Evolutionary conservation across 1,284 basidiomycete genomes (phyloP).

Genomic region (Heterobasidion irregulare): DNA sequence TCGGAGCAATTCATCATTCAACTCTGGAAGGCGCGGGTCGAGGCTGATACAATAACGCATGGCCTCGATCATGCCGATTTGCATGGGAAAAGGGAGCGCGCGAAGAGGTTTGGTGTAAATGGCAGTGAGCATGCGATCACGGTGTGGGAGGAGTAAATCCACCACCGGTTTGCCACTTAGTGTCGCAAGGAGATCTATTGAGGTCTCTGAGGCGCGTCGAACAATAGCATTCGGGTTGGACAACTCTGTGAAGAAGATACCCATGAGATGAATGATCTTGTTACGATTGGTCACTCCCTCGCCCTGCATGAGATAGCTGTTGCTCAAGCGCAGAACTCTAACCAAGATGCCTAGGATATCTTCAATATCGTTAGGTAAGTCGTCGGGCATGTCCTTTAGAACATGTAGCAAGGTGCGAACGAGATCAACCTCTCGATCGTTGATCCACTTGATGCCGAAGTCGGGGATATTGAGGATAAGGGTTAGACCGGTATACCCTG

Average conservation of each 20-base stretch:
- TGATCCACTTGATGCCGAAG: conserved; percentile 75
- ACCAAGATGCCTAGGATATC: conserved; percentile 77
- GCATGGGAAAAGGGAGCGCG: conserved; percentile 91
- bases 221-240: conserved; percentile 85
- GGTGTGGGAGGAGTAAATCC: conserved; percentile 80
- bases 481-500: conserved; percentile 79
- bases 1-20: conserved; percentile 89
- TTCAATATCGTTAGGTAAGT: conserved; percentile 79
- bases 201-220: conserved; percentile 78
- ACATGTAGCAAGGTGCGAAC: conserved; percentile 89
- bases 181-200: conserved; percentile 76
- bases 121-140: conserved; percentile 80
- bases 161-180: conserved; percentile 67
- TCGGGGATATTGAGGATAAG: conserved; percentile 69
- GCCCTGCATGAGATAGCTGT: conserved; percentile 37
- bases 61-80: conserved; percentile 98
- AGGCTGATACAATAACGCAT: conserved; percentile 88
- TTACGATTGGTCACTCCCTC: conserved; percentile 36
- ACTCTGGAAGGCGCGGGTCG: conserved; percentile 80
- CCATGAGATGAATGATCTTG: conserved; percentile 60
- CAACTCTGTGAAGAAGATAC: conserved; percentile 87
- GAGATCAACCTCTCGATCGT: conserved; percentile 87
- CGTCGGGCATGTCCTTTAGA: conserved; percentile 92
- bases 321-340: conserved; percentile 70
- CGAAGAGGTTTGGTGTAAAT: conserved; percentile 98